Evolutionary conservation across 1,284 basidiomycete species (phyloP).

Genomic region (Ustilago shanxiensis): DNA sequence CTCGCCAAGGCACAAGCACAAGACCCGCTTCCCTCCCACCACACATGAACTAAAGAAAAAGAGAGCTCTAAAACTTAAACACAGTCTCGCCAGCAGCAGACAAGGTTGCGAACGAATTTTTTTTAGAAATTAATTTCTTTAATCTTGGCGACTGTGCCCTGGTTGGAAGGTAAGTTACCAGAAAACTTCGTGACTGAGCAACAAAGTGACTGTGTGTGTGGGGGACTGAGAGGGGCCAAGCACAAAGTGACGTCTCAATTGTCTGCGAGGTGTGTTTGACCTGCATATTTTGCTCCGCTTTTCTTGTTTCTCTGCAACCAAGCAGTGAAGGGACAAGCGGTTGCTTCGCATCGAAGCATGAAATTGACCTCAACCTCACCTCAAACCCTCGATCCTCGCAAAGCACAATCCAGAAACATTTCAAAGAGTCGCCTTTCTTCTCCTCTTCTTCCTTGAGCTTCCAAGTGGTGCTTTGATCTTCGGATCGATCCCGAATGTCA

Average conservation of each 20-base stretch:
- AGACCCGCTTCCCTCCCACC: no score
- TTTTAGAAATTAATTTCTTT: no score
- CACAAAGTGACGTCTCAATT: conserved; percentile 7
- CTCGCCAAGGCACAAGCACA: background rate
- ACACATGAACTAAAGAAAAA: no score
- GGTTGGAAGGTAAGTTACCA: background rate
- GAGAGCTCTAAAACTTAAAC: conserved; percentile 15
- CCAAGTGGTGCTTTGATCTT: background rate
- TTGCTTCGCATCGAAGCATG: background rate
- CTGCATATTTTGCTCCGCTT: background rate
- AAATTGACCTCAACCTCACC: background rate
- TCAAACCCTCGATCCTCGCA: conserved; percentile 4
- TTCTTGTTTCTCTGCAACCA: background rate
- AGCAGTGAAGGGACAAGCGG: background rate
- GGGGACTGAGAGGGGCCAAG: conserved; percentile 4
- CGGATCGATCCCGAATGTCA: background rate
- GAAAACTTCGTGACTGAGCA: conserved; percentile 6
- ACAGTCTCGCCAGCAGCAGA: background rate
- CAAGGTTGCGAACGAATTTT: conserved; percentile 1
- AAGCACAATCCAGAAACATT: background rate
- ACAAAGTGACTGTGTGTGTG: background rate
- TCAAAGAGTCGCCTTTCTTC: no score
- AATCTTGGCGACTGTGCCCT: no score
- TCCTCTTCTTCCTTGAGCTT: background rate
- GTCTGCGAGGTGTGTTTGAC: background rate